These are phyloP conservation scores for Lactarius sanguifluus DNA, from an alignment of 768 basidiomycete species.

Conservation along the genomic window DNA sequence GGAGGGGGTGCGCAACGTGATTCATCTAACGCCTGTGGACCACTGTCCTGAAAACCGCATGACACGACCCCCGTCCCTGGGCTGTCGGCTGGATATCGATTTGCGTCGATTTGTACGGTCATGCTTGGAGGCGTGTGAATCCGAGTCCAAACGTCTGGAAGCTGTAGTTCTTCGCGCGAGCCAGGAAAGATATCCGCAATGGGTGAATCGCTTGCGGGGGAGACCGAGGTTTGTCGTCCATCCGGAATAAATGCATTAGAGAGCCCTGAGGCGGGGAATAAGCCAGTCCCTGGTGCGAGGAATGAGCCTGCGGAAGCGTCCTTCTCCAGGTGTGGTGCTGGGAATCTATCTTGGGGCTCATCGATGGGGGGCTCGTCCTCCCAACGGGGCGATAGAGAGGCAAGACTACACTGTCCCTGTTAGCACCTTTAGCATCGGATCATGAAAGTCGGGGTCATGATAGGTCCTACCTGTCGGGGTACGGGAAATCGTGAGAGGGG, in stretches of 20 bases:
- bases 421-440: neutral
- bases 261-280: neutral
- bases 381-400: neutral
- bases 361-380: neutral
- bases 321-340: neutral
- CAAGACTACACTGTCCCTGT: neutral
- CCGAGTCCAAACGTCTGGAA: neutral
- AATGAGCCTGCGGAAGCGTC: neutral
- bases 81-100: neutral
- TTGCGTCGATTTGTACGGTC: neutral
- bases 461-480: neutral
- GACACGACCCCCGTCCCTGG: neutral
- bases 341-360: neutral
- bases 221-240: neutral
- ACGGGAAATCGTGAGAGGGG: neutral
- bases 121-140: neutral
- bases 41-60: neutral
- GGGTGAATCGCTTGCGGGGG: neutral
- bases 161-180: neutral
- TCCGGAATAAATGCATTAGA: neutral
- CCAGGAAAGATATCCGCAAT: neutral
- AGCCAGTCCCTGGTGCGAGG: neutral
- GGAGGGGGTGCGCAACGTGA: neutral
- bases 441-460: neutral
- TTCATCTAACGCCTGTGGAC: neutral